These are phyloP conservation scores for Zasmidium angulare DNA, from an alignment of 2,329 filamentous ascomycete species.

Conservation along the genomic window DNA sequence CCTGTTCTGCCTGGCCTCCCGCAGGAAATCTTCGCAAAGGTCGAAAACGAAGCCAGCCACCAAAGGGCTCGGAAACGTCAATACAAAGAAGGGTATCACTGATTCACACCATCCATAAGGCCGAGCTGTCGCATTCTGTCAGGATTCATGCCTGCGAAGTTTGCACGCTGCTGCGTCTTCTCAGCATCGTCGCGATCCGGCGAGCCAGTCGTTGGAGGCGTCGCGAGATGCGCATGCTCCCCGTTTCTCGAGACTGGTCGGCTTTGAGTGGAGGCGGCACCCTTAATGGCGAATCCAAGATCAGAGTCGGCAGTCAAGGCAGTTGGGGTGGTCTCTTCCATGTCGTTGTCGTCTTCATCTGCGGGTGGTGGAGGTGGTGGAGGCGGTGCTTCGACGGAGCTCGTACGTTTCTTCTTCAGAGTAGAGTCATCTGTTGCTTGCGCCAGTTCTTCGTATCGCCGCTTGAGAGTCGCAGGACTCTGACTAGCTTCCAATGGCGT, in stretches of 20 bases:
- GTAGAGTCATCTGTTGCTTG: slow-evolving; percentile 35
- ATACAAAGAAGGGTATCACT: slow-evolving; percentile 7
- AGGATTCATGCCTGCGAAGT: slow-evolving; percentile 37
- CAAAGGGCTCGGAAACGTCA: not conserved
- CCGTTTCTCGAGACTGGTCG: slow-evolving; percentile 18
- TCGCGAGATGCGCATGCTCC: slow-evolving; percentile 47
- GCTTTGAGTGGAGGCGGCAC: slow-evolving; percentile 23
- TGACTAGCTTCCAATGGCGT: slow-evolving; percentile 24
- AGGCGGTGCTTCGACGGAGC: slow-evolving; percentile 30
- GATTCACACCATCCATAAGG: slow-evolving; percentile 26
- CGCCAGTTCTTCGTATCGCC: slow-evolving; percentile 29
- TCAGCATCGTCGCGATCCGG: slow-evolving; percentile 34
- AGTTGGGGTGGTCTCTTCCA: slow-evolving; percentile 12
- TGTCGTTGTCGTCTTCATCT: slow-evolving; percentile 11
- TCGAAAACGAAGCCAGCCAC: not conserved
- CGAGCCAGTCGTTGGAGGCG: slow-evolving; percentile 41
- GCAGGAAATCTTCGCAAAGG: not conserved
- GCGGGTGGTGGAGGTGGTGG: slow-evolving; percentile 43
- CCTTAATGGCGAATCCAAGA: slow-evolving; percentile 29
- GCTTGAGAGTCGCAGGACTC: slow-evolving; percentile 28
- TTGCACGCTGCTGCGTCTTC: slow-evolving; percentile 24
- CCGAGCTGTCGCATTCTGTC: slow-evolving; percentile 37
- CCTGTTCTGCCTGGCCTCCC: not conserved
- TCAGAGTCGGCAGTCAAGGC: slow-evolving; percentile 15
- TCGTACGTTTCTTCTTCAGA: slow-evolving; percentile 33